Conservation (phyloP, 2,329 filamentous ascomycete genomes). For the Mycosphaerella arachidis region DNA sequence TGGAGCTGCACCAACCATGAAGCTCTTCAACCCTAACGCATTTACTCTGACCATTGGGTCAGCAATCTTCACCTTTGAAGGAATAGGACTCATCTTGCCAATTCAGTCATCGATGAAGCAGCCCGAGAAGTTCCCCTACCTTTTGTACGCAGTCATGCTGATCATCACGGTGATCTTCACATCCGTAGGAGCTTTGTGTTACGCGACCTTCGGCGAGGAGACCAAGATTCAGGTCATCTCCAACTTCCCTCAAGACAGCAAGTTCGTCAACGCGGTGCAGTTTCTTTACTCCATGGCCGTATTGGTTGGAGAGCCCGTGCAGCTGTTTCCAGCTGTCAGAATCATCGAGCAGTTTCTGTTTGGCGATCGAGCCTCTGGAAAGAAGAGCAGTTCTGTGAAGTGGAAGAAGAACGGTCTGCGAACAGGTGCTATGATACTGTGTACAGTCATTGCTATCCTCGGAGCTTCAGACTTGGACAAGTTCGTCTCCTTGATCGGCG, state of each 20-base stretch:
- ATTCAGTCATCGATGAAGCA: slow-evolving; percentile 72
- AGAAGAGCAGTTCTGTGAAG: slow-evolving; percentile 60
- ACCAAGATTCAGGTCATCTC: slow-evolving; percentile 72
- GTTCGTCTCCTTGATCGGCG: slow-evolving; percentile 70
- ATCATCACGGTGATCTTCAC: slow-evolving; percentile 70
- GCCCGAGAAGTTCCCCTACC: slow-evolving; percentile 61
- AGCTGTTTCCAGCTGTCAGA: slow-evolving; percentile 68
- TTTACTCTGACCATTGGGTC: slow-evolving; percentile 69
- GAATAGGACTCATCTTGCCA: slow-evolving; percentile 70
- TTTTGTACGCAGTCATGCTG: slow-evolving; percentile 66
- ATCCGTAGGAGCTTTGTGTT: slow-evolving; percentile 67
- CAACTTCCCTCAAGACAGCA: slow-evolving; percentile 67
- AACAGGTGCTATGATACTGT: slow-evolving; percentile 53
- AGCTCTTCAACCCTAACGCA: slow-evolving; percentile 63
- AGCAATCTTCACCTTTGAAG: slow-evolving; percentile 74
- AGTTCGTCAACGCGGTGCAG: slow-evolving; percentile 71
- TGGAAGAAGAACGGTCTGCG: slow-evolving; percentile 73
- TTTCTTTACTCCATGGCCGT: slow-evolving; percentile 70
- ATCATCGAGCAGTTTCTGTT: slow-evolving; percentile 67
- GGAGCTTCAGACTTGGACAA: slow-evolving; percentile 68
- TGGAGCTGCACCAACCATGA: slow-evolving; percentile 59
- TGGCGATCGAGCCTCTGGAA: slow-evolving; percentile 60
- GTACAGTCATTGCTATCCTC: slow-evolving; percentile 57
- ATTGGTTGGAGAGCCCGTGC: slow-evolving; percentile 68
- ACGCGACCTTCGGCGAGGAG: slow-evolving; percentile 65